Base-by-base conservation (phyloP, 345 rosid species). In the sweet orange (Citrus sinensis) region DNA sequence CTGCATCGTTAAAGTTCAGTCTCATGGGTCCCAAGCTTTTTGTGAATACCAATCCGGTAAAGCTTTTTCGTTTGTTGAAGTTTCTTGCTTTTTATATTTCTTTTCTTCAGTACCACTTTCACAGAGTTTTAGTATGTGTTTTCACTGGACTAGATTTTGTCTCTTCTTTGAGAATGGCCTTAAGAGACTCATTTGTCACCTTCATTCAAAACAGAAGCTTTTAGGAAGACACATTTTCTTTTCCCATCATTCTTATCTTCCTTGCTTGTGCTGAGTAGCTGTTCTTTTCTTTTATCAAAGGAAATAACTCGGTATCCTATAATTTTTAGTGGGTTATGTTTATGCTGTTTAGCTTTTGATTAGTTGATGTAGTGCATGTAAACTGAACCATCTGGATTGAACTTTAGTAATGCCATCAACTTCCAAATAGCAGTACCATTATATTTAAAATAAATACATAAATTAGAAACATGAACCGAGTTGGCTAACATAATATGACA, bases 21-120 rank as follows among this genome's bases (percentile, higher is more conserved):
- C 86, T 96, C 76, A 78, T 94, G 86, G 99, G 97, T 56, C 97
- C 99, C 78, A 94, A 94, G 90, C 93, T 96, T 61, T 90, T 83
- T 54, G 99, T 94, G 76, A 96, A 91, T 80, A 87, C 97, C 27
- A 86, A 85, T 55, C 93, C 85, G 87, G 99, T 93, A 90, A 83
- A 73, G 78, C 76, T 42, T 64, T 63, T 69, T 34, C 69, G 0
- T 49, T 56, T n/a, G 49, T 69, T 34, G 67, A 56, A 4, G 42
- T 25, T 34, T 59, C 5, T 2, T 76, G 22, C 5, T 29, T 37
- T 37, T 30, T 19, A 3, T 14, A 71, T 24, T 16, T 24, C 65
- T 24, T 35, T 24, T 55, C 39, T 35, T 17, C 32, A 22, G 1
- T 27, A 2, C 46, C 62, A 24, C 77, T 19, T 3, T 11, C 49